phyloP scores from a whole-genome alignment of 2,329 filamentous ascomycete species.

The Nemania sp. region DNA sequence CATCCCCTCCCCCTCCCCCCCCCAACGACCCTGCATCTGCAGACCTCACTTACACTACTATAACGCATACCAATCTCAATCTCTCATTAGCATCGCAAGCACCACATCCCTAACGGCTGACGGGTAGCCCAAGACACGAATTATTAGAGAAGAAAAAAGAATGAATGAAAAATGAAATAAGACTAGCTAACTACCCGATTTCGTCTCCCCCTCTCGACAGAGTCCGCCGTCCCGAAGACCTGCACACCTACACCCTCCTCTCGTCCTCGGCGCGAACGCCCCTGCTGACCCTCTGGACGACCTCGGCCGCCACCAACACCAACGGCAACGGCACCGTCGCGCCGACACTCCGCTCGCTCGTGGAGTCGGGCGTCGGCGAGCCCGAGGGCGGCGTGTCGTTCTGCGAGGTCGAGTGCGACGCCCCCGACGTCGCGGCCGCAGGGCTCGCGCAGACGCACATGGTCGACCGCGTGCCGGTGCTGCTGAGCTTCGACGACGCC shows the following conservation, averaged over 20 bases:
- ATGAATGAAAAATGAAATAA: no score
- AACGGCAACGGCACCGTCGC: conserved; percentile 51
- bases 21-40: no score
- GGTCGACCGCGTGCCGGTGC: conserved; percentile 61
- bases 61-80: no score
- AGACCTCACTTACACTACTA: no score
- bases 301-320: conserved; percentile 41
- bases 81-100: no score
- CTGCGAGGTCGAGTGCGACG: conserved; percentile 60
- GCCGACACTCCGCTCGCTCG: conserved; percentile 53
- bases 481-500: conserved; percentile 63
- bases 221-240: conserved; percentile 58
- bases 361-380: conserved; percentile 58
- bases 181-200: no score
- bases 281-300: conserved; percentile 65
- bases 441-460: conserved; percentile 58
- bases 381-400: conserved; percentile 60
- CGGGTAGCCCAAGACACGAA: no score
- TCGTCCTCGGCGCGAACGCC: conserved; percentile 58
- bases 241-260: conserved; percentile 60
- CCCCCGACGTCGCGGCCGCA: conserved; percentile 51
- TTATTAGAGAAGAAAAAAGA: no score
- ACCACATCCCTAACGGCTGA: no score
- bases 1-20: no score
- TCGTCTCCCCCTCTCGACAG: no score